phyloP scores from a whole-genome alignment of 441 rosid species.

The Dalechampia spathulata region DNA sequence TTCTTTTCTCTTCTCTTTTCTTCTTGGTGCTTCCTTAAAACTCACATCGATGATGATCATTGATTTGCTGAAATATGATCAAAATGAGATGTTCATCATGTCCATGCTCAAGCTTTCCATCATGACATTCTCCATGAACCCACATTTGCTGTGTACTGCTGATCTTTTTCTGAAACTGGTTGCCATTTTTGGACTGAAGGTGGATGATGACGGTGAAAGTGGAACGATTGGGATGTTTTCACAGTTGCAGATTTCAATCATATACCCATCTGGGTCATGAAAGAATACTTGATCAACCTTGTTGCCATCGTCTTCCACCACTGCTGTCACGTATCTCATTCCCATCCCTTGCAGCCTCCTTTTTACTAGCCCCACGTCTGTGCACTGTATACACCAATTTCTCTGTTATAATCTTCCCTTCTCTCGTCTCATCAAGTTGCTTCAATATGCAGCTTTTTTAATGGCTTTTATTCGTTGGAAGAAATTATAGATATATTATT shows the following conservation, averaged over 20 bases:
- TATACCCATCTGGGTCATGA: conserved; percentile 65
- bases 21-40: too few relatives aligned
- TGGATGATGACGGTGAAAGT: conserved; percentile 31
- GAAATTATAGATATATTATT: too few relatives aligned
- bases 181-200: conserved; percentile 24
- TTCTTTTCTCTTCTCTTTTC: too few relatives aligned
- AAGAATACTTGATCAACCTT: conserved; percentile 55
- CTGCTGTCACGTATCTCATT: conserved; percentile 41
- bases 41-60: too few relatives aligned
- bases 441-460: too few relatives aligned
- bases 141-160: conserved; percentile 27
- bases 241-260: conserved; percentile 61
- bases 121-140: conserved; percentile 56
- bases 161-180: conserved; percentile 30
- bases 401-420: too few relatives aligned
- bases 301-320: conserved; percentile 45
- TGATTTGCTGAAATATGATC: conserved; percentile 3
- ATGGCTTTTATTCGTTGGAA: too few relatives aligned
- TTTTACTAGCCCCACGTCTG: conserved; percentile 40
- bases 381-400: conserved; percentile 37
- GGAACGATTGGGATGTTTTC: conserved; percentile 49
- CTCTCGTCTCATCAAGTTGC: too few relatives aligned
- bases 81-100: conserved; percentile 52
- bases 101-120: conserved; percentile 74
- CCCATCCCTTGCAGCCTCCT: conserved; percentile 47